A percentile compares a stretch with the other conserved stretches of the same genome.
Conservation (phyloP, 2,329 filamentous ascomycete genomes). For the Diaporthe eres region DNA sequence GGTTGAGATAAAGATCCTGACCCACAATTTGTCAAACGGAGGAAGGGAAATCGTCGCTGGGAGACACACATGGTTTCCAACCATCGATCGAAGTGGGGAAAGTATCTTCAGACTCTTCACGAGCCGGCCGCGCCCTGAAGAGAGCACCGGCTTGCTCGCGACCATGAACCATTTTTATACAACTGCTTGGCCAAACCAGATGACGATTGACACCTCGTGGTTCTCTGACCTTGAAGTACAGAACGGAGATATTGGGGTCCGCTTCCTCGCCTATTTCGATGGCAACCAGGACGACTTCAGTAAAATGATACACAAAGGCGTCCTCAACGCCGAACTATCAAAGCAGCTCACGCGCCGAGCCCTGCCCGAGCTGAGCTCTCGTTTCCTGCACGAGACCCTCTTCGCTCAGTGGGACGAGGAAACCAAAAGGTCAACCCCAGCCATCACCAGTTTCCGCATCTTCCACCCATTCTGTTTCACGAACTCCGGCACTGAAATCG, state of each 20-base stretch:
- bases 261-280: slow-evolving; percentile 35
- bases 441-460: slow-evolving; percentile 46
- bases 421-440: slow-evolving; percentile 36
- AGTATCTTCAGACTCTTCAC: not conserved
- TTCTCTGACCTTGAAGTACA: slow-evolving; percentile 35
- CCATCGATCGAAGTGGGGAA: not conserved
- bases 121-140: not conserved
- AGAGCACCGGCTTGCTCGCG: not conserved
- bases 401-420: slow-evolving; percentile 40
- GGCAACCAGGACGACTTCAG: slow-evolving; percentile 7
- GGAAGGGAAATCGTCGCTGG: slow-evolving; percentile 45
- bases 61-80: slow-evolving; percentile 45
- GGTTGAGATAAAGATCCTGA: slow-evolving; percentile 48
- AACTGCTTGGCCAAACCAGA: slow-evolving; percentile 28
- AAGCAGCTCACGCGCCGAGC: slow-evolving; percentile 33
- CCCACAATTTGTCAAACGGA: slow-evolving; percentile 40
- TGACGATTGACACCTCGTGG: slow-evolving; percentile 38
- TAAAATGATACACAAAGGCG: not conserved
- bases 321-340: slow-evolving; percentile 1
- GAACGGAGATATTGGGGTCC: slow-evolving; percentile 22
- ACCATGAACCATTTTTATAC: slow-evolving; percentile 39
- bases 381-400: slow-evolving; percentile 40
- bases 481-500: slow-evolving; percentile 65
- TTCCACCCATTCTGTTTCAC: slow-evolving; percentile 68
- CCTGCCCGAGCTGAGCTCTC: slow-evolving; percentile 30